phyloP scores from a whole-genome alignment of 75 land plant genomes.

The Pseudotsuga menziesii region DNA sequence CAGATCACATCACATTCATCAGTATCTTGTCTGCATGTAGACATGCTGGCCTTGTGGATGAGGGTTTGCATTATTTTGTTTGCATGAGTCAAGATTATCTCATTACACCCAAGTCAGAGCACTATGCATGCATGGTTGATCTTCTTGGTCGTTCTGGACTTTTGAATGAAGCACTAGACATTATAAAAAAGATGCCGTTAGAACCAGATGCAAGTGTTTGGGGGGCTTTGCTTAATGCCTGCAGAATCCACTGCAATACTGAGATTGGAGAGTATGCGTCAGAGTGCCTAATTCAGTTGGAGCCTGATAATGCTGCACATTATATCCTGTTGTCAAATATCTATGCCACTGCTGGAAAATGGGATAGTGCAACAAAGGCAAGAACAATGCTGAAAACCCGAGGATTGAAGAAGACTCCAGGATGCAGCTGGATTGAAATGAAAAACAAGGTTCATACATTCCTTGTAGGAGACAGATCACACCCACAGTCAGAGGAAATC shows the following conservation, averaged over 20 bases:
- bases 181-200: conserved; percentile 7
- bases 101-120: conserved; percentile 10
- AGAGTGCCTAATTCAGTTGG: conserved; percentile 5
- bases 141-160: conserved; percentile 24
- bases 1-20: neutral
- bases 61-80: conserved; percentile 16
- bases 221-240: conserved; percentile 20
- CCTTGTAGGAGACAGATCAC: conserved; percentile 12
- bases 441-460: conserved; percentile 13
- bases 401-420: conserved; percentile 11
- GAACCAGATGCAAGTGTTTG: conserved; percentile 12
- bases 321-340: conserved; percentile 18
- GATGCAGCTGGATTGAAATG: conserved; percentile 13
- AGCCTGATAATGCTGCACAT: conserved; percentile 11
- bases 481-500: conserved; percentile 11
- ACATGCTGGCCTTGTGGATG: conserved; percentile 15
- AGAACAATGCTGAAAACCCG: neutral
- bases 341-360: conserved; percentile 18
- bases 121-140: conserved; percentile 26
- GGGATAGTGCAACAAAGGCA: conserved; percentile 4
- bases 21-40: conserved; percentile 21
- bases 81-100: conserved; percentile 12
- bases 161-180: conserved; percentile 9
- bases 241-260: conserved; percentile 7
- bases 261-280: conserved; percentile 4